Evolutionary conservation across 139 green algal genomes (phyloP), one percentile per base, ranked within the genome.

Genomic region (Limnomonas spitsbergensis): DNA sequence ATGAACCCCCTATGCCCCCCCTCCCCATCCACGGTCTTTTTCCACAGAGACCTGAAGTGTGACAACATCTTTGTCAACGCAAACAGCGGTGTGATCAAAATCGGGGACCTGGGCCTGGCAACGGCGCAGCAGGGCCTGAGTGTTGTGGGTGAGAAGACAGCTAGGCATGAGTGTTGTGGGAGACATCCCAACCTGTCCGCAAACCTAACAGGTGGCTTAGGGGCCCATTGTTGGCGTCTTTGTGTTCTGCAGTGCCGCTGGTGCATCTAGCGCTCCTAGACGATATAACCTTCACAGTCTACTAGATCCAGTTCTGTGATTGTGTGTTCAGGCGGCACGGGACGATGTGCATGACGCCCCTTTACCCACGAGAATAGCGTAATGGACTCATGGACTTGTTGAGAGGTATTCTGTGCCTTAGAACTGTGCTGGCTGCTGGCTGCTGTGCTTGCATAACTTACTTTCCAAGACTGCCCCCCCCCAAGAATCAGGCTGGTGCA

Each of bases 41-140:
- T n/a, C n/a, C n/a, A n/a, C n/a, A n/a, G n/a, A n/a, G n/a, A 74
- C 35, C 84, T 97, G 42, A 98, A 96, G 82, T 96, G 89, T 76
- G 91, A 94, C 86, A 98, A 98, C 87, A 95, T 98, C 76, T 95
- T 98, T 80, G 90, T 97, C 75, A 93, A 95, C 83, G 89, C 92
- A 27, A 92, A 91, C 38, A 89, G 90, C 34, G 95, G 96, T 3
- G 4, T 54, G 32, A 53, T 99, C 29, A 99, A 99, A 83, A 98
- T 99, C 84, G 96, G 95, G 1, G 96, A 99, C 81, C 88, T 99
- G 47, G 96, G 96, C 0, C 86, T 99, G 38, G 95, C 95, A n/a
- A 97, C 94, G 34, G 78, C 79, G 37, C 38, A 74, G 73, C 66
- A 74, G 36, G 81, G 81, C 1, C 40, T 85, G 42, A 80, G 38